Conservation (phyloP, 2,329 filamentous ascomycete species). For the Fusarium lyarnte region DNA sequence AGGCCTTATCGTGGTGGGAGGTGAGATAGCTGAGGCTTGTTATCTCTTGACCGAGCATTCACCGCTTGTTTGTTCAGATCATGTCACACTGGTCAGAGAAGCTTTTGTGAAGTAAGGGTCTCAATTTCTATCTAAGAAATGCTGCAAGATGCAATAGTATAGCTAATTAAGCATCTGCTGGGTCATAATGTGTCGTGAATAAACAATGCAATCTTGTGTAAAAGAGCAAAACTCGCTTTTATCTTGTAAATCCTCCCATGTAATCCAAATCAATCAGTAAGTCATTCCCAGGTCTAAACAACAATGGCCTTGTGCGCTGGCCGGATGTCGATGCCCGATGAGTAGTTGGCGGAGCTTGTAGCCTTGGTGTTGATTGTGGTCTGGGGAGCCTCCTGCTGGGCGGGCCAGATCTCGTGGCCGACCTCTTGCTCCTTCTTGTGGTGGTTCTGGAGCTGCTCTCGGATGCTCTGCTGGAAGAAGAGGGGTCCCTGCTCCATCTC, state of each 20-base stretch:
- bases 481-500: slow-evolving; percentile 67
- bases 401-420: slow-evolving; percentile 63
- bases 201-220: slow-evolving; percentile 33
- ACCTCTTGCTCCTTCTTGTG: slow-evolving; percentile 56
- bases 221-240: slow-evolving; percentile 33
- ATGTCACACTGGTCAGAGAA: background rate
- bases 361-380: slow-evolving; percentile 30
- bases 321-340: slow-evolving; percentile 49
- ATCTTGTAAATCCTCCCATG: slow-evolving; percentile 13
- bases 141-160: slow-evolving; percentile 18
- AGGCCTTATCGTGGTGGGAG: slow-evolving; percentile 3
- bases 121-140: slow-evolving; percentile 23
- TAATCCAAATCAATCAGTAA: background rate
- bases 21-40: background rate
- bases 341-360: slow-evolving; percentile 47
- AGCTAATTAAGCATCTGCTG: slow-evolving; percentile 24
- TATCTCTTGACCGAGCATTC: slow-evolving; percentile 19
- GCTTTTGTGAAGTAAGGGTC: slow-evolving; percentile 6
- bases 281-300: slow-evolving; percentile 9
- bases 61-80: slow-evolving; percentile 12
- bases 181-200: slow-evolving; percentile 26
- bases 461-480: slow-evolving; percentile 63
- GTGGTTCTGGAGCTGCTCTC: slow-evolving; percentile 59
- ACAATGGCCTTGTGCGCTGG: slow-evolving; percentile 38
- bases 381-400: slow-evolving; percentile 50